These are phyloP conservation scores for Myochromella boudieri DNA, from an alignment of 768 basidiomycete species.

Conservation along the genomic window DNA sequence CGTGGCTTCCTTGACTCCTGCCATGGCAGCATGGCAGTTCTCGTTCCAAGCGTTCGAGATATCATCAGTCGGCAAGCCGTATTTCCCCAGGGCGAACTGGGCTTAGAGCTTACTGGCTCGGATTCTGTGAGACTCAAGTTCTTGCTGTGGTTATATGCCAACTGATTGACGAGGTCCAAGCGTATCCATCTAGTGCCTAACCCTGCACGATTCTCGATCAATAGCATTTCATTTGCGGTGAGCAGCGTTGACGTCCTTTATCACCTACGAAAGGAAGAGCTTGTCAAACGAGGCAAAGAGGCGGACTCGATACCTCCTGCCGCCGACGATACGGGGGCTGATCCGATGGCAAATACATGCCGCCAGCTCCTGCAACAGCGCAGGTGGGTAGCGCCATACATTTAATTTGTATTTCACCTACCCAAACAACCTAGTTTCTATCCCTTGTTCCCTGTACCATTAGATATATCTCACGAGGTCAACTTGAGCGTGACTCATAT, in stretches of 20 bases:
- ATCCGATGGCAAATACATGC: constrained; percentile 77
- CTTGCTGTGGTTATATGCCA: background rate
- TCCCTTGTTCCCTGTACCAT: constrained; percentile 87
- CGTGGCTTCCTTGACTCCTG: constrained; percentile 54
- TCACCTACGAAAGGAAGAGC: constrained; percentile 85
- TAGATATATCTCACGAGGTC: constrained; percentile 72
- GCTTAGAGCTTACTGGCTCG: constrained; percentile 34
- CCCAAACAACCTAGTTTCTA: constrained; percentile 69
- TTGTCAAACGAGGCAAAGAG: constrained; percentile 65
- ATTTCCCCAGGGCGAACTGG: constrained; percentile 78
- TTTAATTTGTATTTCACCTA: constrained; percentile 3
- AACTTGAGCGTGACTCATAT: constrained; percentile 90
- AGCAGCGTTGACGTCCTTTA: constrained; percentile 89
- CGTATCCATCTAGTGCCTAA: constrained; percentile 82
- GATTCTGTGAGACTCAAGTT: constrained; percentile 50
- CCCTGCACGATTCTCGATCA: constrained; percentile 82
- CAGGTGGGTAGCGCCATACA: constrained; percentile 47
- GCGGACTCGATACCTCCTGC: constrained; percentile 44
- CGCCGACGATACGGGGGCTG: constrained; percentile 49
- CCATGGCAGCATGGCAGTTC: constrained; percentile 68
- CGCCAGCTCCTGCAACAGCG: constrained; percentile 85
- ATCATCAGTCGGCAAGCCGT: constrained; percentile 76
- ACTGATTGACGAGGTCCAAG: constrained; percentile 36
- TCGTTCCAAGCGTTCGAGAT: constrained; percentile 85
- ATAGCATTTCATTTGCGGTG: constrained; percentile 75